Evolutionary conservation across 1,284 basidiomycete species (phyloP), one percentile per base, ranked within the genome.

Genomic region (Ceratobasidium papillatum): DNA sequence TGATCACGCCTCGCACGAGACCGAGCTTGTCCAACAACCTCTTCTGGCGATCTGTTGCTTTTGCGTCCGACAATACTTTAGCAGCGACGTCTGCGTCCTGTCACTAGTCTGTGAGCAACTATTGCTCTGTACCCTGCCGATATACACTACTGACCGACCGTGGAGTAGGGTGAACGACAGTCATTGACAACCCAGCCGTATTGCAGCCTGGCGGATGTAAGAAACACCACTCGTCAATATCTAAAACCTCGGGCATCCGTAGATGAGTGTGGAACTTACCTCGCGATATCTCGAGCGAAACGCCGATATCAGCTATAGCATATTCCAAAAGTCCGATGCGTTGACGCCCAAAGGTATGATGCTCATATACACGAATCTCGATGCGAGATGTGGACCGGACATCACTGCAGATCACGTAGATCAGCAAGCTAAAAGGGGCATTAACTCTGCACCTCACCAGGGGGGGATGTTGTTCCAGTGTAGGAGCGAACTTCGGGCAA

Each of bases 321-420:
- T 66, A 66, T 30, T 51, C 64, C 27, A 52, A 8, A 7, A 47
- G n/a, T n/a, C 49, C 32, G 4, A 36, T 25, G 3, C 64, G 36
- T 7, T 25, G 11, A 12, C 8, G 12, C 3, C 30, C 30, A 9
- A 49, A 22, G 12, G 32, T 7, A 22, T 51, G 63, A 17, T 65
- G 45, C 63, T 65, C 63, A 9, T 47, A 65, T 49, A 34, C 63
- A 30, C 47, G 45, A 32, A 65, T 30, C 8, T 43, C 27, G 19
- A 63, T 36, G 2, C n/a, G 19, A 32, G 61, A 63, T 17, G 4
- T 11, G 17, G 61, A 22, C 5, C 9, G 36, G 22, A 22, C 36
- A 41, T 61, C 36, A 32, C 58, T 34, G 36, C 58, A 14, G 36
- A 32, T 25, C 22, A 38, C 47, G 47, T 19, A 22, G 11, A 22